Percentiles rank a stretch among this genome's conserved stretches.
These are phyloP conservation scores for Backusella australiensis DNA, from an alignment of 192 early-diverging fungal genomes.

Conservation along the genomic window DNA sequence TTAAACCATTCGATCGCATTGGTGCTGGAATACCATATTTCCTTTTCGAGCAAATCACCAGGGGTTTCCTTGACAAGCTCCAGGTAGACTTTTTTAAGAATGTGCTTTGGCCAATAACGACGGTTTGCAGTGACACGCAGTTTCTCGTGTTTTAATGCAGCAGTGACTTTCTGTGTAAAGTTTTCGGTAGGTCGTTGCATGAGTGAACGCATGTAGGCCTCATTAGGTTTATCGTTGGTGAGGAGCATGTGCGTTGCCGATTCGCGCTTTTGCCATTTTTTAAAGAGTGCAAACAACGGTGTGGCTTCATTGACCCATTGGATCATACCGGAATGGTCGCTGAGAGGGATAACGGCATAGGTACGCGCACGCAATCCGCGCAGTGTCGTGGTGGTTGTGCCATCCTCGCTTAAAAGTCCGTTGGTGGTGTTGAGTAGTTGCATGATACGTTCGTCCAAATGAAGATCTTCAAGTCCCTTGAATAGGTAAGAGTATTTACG, in stretches of 20 bases:
- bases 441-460: conserved; percentile 91
- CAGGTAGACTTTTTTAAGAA: conserved; percentile 57
- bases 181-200: conserved; percentile 59
- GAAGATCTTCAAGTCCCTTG: conserved; percentile 92
- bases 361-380: conserved; percentile 41
- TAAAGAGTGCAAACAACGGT: conserved; percentile 75
- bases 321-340: conserved; percentile 87
- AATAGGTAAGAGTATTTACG: conserved; percentile 70
- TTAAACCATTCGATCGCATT: conserved; percentile 76
- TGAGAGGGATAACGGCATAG: conserved; percentile 83
- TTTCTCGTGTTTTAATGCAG: conserved; percentile 53
- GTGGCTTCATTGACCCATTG: conserved; percentile 90
- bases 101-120: conserved; percentile 64
- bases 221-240: conserved; percentile 26
- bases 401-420: conserved; percentile 55
- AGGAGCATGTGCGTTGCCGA: conserved; percentile 54
- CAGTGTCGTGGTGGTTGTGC: conserved; percentile 22
- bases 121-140: conserved; percentile 53
- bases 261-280: conserved; percentile 75
- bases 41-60: conserved; percentile 58
- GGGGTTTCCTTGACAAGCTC: conserved; percentile 67
- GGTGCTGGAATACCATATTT: conserved; percentile 60
- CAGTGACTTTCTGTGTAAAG: conserved; percentile 76
- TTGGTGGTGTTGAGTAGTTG: conserved; percentile 71
- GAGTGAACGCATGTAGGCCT: conserved; percentile 30